Base-by-base conservation (phyloP, 768 basidiomycete species). In the Suillus occidentalis region DNA sequence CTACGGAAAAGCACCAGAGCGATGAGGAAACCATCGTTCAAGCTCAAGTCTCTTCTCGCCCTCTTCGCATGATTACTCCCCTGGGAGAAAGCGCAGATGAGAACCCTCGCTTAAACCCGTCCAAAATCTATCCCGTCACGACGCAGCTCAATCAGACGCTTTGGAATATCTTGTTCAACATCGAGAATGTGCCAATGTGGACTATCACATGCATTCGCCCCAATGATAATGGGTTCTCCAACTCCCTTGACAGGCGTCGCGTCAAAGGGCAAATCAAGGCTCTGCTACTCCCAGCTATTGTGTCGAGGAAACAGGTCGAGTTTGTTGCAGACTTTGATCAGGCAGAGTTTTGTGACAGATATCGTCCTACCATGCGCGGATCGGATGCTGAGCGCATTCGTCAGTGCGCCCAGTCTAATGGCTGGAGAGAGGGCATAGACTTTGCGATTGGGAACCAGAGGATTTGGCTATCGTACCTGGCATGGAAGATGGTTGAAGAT, bases 401-500 rank as follows among this genome's bases (percentile, higher is more conserved):
- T 16, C 82, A 84, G 31, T 87, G 83, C 65, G 82, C 81, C 13
- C 75, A 79, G 61, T 79, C 79, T 37, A 81, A 84, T 62, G 81
- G 84, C 36, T 87, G 87, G 87, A 69, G 68, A 58, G 84, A 86
- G 60, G 83, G 81, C 18, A 67, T 72, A n/a, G 87, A 89, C 70
- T 89, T 82, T 66, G 81, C 80, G 6, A 62, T 85, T 31, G 88
- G 88, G 1, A 81, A 78, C 63, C 76, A 79, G 65, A 82, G 76
- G 75, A 82, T 89, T 66, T 89, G 85, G 84, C 70, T 89, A 53
- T 76, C 79, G 25, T 87, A 85, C 74, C 68, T 70, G 50, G 81
- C 85, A 28, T 88, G 88, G 88, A 86, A 85, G 76, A 80, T 80
- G 69, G 79, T 84, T n/a, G 87, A 87, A 71, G 85, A 88, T 60